Evolutionary conservation across 352 stramenopile genomes (phyloP).

Genomic region (Globisporangium cystogenes): DNA sequence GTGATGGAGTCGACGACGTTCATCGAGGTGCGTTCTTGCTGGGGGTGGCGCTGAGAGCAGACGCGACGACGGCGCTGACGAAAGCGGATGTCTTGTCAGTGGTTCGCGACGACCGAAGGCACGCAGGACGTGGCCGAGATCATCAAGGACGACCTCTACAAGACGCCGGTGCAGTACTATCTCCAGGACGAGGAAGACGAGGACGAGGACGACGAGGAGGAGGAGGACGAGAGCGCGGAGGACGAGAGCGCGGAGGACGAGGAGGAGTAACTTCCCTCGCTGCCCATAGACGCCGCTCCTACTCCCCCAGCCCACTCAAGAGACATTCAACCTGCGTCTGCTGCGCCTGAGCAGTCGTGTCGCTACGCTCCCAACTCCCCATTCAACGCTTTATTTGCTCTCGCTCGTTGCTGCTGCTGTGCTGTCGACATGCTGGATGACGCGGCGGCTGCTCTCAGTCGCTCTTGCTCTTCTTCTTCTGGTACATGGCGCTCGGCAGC

Average conservation of each 20-base stretch:
- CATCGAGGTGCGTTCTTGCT: constrained; percentile 30
- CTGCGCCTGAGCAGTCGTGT: too few relatives aligned
- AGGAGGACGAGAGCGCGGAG: constrained; percentile 12
- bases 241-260: constrained; percentile 6
- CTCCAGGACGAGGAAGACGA: constrained; percentile 35
- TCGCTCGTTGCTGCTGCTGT: neutral
- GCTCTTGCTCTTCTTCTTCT: constrained; percentile 51
- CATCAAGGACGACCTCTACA: constrained; percentile 81
- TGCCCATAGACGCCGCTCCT: neutral
- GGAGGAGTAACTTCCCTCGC: constrained; percentile 13
- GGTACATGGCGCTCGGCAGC: constrained; percentile 71
- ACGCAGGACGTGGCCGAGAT: constrained; percentile 61
- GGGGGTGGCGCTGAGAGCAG: neutral
- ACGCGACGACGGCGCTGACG: neutral
- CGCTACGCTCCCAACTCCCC: neutral
- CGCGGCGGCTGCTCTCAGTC: constrained; percentile 4
- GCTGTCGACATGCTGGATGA: too few relatives aligned
- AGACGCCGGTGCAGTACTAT: constrained; percentile 63
- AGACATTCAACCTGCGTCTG: too few relatives aligned
- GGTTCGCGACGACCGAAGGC: constrained; percentile 46
- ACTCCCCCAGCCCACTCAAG: too few relatives aligned
- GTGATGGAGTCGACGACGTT: constrained; percentile 38
- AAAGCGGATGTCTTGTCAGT: constrained; percentile 20
- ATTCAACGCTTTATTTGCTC: constrained; percentile 1
- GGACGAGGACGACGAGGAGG: constrained; percentile 19